Conservation (phyloP, 768 basidiomycete genomes). For the Tylopilus balloui region DNA sequence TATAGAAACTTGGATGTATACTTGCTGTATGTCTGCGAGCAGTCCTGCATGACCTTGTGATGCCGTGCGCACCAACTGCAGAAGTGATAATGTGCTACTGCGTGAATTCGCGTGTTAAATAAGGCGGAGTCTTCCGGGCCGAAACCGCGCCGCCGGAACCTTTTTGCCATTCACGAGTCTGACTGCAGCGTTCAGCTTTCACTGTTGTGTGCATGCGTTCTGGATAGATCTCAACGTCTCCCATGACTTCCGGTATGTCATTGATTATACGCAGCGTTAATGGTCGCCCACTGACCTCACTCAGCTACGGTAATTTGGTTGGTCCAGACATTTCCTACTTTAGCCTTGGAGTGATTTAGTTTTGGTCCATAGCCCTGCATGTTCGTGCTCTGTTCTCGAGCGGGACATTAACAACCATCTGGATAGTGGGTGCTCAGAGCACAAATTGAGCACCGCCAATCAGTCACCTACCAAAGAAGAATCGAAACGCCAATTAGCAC, state of each 20-base stretch:
- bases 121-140: background rate
- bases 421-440: constrained; percentile 41
- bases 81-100: background rate
- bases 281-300: constrained; percentile 1
- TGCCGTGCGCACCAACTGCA: background rate
- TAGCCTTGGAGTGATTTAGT: background rate
- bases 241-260: constrained; percentile 19
- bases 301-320: constrained; percentile 23
- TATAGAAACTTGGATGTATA: constrained; percentile 10
- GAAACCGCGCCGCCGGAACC: background rate
- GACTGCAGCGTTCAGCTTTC: background rate
- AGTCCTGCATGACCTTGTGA: background rate
- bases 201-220: background rate
- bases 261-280: background rate
- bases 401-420: constrained; percentile 48
- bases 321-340: constrained; percentile 6
- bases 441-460: constrained; percentile 1
- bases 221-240: background rate
- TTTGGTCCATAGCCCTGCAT: constrained; percentile 42
- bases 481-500: constrained; percentile 33
- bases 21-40: constrained; percentile 1
- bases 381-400: constrained; percentile 39
- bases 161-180: too few species aligned
- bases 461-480: constrained; percentile 12
- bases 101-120: background rate